A percentile compares a stretch with the other conserved stretches of the same genome.
These are phyloP conservation scores for Ailanthus altissimus DNA, from an alignment of 345 rosid genomes.

Conservation along the genomic window DNA sequence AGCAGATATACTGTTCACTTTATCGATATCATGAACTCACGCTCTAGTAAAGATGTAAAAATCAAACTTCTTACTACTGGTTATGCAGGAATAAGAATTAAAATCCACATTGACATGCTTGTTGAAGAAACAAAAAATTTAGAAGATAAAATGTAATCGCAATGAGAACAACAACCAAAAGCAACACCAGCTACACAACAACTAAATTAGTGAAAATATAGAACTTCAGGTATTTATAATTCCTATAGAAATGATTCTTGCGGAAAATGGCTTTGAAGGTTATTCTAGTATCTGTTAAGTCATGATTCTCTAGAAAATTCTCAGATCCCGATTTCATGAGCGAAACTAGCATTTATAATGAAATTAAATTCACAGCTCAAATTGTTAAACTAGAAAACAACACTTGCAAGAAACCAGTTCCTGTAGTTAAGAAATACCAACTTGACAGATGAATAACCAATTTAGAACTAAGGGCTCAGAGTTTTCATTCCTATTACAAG, in stretches of 20 bases:
- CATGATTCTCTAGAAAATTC: background rate
- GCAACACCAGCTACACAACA: background rate
- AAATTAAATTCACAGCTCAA: constrained; percentile 2
- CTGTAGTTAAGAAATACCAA: constrained; percentile 1
- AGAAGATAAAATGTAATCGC: background rate
- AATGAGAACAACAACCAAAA: background rate
- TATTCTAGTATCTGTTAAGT: background rate
- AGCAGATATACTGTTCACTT: background rate
- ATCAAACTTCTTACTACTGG: background rate
- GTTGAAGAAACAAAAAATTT: background rate
- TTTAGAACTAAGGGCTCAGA: background rate
- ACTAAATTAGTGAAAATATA: background rate
- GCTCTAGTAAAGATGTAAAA: background rate
- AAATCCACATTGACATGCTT: background rate
- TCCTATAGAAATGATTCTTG: background rate
- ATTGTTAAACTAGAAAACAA: background rate
- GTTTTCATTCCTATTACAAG: constrained; percentile 13
- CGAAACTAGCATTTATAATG: background rate
- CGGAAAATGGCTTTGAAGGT: background rate
- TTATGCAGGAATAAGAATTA: background rate
- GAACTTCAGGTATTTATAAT: background rate
- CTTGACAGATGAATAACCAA: background rate
- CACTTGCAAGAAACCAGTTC: background rate
- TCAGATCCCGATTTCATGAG: background rate
- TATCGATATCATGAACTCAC: background rate